A percentile compares a stretch with the other conserved stretches of the same genome.
phyloP scores from a whole-genome alignment of 441 rosid species.

The Manihot esculenta region DNA sequence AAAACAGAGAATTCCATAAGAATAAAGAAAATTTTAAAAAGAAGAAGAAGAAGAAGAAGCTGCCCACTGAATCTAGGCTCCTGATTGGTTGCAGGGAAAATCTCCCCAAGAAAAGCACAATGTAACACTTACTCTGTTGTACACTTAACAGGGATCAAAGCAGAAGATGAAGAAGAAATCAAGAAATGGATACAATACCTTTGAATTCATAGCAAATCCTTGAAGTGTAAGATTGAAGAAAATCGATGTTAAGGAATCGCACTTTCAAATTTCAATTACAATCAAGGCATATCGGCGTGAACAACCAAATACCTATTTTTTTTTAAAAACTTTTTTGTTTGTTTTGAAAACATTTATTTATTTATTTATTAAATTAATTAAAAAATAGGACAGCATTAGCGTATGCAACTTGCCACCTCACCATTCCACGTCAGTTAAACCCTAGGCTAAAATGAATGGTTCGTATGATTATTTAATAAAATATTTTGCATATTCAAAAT shows the following conservation, averaged over 20 bases:
- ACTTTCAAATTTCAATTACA: too few species aligned
- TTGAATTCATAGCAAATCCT: background rate
- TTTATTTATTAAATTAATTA: too few species aligned
- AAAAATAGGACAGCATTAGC: too few species aligned
- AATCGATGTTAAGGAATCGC: too few species aligned
- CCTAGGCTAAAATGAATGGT: too few species aligned
- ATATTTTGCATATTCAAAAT: too few species aligned
- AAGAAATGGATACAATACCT: slow-evolving; percentile 4
- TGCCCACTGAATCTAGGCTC: background rate
- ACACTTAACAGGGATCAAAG: background rate
- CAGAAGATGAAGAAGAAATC: background rate
- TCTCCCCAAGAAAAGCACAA: background rate
- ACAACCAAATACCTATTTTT: background rate
- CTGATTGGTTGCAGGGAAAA: slow-evolving; percentile 8
- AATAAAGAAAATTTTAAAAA: background rate
- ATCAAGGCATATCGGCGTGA: background rate
- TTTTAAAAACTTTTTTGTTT: too few species aligned
- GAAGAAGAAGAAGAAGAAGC: too few species aligned
- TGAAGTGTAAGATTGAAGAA: too few species aligned
- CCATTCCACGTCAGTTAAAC: background rate
- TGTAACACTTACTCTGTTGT: background rate
- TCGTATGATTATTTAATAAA: too few species aligned
- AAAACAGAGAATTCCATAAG: background rate
- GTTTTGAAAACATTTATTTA: too few species aligned
- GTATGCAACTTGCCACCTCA: slow-evolving; percentile 9